Percentiles rank a stretch among this genome's conserved stretches.
phyloP scores from a whole-genome alignment of 2,329 filamentous ascomycete species.

The Pezizomycotina sp. region DNA sequence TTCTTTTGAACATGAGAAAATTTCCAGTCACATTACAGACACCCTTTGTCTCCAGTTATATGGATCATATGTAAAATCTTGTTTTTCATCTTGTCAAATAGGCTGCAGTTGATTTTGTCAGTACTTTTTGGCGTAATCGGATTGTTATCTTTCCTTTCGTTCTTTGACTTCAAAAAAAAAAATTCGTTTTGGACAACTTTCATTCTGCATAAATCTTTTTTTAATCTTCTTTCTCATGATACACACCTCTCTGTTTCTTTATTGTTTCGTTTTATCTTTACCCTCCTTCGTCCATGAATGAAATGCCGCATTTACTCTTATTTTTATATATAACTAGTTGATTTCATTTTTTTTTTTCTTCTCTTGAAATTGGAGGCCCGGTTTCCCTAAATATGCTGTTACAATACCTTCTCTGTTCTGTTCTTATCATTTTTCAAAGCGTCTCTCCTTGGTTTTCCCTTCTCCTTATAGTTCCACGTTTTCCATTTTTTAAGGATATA shows the following conservation, averaged over 20 bases:
- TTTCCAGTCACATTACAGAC: slow-evolving; percentile 4
- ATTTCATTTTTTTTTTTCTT: neutral
- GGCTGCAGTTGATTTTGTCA: neutral
- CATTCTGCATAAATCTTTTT: neutral
- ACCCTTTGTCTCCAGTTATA: neutral
- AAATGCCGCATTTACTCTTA: too few relatives aligned
- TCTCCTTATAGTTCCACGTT: too few relatives aligned
- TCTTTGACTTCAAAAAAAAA: neutral
- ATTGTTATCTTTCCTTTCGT: neutral
- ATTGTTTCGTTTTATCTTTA: too few relatives aligned
- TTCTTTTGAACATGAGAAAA: slow-evolving; percentile 15
- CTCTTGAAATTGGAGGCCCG: neutral
- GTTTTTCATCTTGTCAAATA: neutral
- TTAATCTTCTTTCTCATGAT: slow-evolving; percentile 2
- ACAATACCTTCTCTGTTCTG: neutral
- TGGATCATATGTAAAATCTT: neutral
- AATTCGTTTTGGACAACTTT: neutral
- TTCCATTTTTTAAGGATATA: too few relatives aligned
- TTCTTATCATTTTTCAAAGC: neutral
- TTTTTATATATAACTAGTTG: too few relatives aligned
- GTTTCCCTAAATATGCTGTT: slow-evolving; percentile 1
- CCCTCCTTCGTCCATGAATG: too few relatives aligned
- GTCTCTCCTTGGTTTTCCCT: too few relatives aligned
- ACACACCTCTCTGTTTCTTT: too few relatives aligned
- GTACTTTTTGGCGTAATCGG: neutral